Conservation (phyloP, 202 grass and related monocot genomes). For the Zoysia matrella region DNA sequence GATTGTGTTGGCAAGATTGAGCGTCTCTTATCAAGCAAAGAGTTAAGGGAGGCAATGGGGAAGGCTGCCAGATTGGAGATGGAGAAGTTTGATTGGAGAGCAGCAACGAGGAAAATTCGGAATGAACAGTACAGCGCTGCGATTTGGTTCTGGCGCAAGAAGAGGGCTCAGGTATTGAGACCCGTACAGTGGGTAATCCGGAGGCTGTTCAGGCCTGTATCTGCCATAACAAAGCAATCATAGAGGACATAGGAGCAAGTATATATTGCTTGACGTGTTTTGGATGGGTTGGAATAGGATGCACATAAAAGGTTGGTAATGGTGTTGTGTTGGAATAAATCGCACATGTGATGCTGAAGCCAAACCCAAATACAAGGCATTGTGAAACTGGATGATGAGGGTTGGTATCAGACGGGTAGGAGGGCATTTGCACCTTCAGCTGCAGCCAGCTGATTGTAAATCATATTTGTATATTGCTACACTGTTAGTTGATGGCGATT, state of each 20-base stretch:
- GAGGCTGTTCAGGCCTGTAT: constrained; percentile 47
- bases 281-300: neutral
- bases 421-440: neutral
- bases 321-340: constrained; percentile 2
- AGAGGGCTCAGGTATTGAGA: constrained; percentile 63
- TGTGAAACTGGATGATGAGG: neutral
- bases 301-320: neutral
- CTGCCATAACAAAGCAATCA: constrained; percentile 37
- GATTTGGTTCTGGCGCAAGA: constrained; percentile 88
- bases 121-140: constrained; percentile 81
- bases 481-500: neutral
- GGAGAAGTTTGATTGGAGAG: constrained; percentile 83
- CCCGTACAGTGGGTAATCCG: constrained; percentile 64
- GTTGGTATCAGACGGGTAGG: neutral
- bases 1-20: constrained; percentile 84
- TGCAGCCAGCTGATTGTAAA: constrained; percentile 3
- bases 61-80: constrained; percentile 58
- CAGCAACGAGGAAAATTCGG: constrained; percentile 64
- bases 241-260: neutral
- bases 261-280: neutral
- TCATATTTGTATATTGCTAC: neutral
- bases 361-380: neutral
- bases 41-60: constrained; percentile 54
- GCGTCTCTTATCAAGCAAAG: constrained; percentile 47
- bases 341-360: neutral